Evolutionary conservation across 2,329 filamentous ascomycete species (phyloP).

Genomic region (Cytospora chrysosperma): DNA sequence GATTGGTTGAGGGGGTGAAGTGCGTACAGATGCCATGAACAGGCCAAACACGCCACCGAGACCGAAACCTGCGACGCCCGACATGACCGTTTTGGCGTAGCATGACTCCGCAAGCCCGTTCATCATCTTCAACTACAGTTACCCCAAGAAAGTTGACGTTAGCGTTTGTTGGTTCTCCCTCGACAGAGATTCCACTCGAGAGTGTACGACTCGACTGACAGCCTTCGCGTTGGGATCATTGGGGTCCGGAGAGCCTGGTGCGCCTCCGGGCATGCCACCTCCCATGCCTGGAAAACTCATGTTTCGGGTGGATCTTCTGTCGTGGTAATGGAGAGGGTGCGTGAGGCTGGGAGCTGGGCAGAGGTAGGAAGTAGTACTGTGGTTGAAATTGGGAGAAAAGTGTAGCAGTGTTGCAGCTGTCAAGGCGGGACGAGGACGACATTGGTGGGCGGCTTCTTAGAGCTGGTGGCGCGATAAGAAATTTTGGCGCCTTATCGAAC

Average conservation of each 20-base stretch:
- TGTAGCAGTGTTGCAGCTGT: not conserved
- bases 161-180: not conserved
- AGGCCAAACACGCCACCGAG: conserved; percentile 92
- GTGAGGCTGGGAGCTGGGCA: not conserved
- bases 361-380: not conserved
- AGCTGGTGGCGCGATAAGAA: conserved; percentile 16
- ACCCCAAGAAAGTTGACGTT: conserved; percentile 2
- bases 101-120: conserved; percentile 88
- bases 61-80: conserved; percentile 90
- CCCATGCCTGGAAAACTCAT: conserved; percentile 42
- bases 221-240: conserved; percentile 51
- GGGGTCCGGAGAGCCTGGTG: conserved; percentile 34
- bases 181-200: not conserved
- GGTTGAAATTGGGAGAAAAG: not conserved
- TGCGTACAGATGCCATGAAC: conserved; percentile 91
- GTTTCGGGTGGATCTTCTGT: not conserved
- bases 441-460: not conserved
- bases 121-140: conserved; percentile 7
- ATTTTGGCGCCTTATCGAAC: conserved; percentile 17
- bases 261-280: conserved; percentile 27
- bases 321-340: not conserved
- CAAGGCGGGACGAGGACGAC: not conserved
- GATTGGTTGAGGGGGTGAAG: conserved; percentile 6
- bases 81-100: conserved; percentile 81
- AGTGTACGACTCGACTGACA: conserved; percentile 26